Conservation (phyloP, 2,329 filamentous ascomycete genomes). For the Apiospora rasikravindrae region DNA sequence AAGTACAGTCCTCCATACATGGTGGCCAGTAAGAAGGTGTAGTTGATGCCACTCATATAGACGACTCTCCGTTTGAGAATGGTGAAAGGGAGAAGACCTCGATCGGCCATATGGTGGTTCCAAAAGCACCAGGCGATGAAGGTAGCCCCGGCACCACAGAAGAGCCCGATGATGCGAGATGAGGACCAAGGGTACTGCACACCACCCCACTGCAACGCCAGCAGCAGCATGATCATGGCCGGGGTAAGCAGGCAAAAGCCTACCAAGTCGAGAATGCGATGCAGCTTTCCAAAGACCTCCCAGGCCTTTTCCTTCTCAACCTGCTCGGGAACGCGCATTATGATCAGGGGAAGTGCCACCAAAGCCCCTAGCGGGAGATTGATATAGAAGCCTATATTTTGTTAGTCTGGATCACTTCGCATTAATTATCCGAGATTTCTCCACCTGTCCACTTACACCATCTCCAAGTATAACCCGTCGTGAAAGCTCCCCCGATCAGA, state of each 20-base stretch:
- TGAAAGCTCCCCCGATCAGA: constrained; percentile 38
- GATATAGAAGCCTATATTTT: constrained; percentile 39
- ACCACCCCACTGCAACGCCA: constrained; percentile 54
- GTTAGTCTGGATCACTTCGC: too few relatives aligned
- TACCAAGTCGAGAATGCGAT: constrained; percentile 35
- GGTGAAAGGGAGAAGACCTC: constrained; percentile 46
- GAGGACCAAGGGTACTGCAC: constrained; percentile 42
- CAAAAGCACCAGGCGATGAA: constrained; percentile 39
- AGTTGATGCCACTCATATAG: constrained; percentile 33
- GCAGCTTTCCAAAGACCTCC: constrained; percentile 19
- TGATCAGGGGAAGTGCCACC: constrained; percentile 31
- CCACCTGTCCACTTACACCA: constrained; percentile 38
- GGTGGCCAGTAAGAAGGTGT: constrained; percentile 40
- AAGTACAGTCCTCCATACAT: constrained; percentile 41
- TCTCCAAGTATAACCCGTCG: constrained; percentile 34
- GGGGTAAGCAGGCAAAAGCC: constrained; percentile 36
- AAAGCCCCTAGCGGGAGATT: constrained; percentile 39
- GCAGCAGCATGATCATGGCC: constrained; percentile 49
- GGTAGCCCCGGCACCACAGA: constrained; percentile 40
- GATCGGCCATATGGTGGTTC: constrained; percentile 42
- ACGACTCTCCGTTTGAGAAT: constrained; percentile 45
- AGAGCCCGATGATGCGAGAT: constrained; percentile 40
- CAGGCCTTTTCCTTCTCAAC: constrained; percentile 26
- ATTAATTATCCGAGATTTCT: too few relatives aligned
- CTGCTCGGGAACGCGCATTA: constrained; percentile 21